These are phyloP conservation scores for Symmetrospora coprosmae DNA, from an alignment of 768 basidiomycete species.

Conservation along the genomic window DNA sequence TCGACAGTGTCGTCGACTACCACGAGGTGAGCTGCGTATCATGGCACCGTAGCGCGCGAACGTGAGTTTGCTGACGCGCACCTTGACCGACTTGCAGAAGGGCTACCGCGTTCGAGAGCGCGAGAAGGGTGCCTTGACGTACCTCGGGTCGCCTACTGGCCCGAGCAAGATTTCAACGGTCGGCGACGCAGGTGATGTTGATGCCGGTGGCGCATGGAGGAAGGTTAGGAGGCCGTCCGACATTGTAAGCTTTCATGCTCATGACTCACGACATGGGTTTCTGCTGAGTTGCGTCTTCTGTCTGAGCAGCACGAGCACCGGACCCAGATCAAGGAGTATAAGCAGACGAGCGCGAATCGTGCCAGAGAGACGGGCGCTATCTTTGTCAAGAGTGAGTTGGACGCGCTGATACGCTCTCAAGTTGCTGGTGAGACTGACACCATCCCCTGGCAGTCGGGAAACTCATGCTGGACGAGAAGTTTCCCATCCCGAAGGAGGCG, in stretches of 20 bases:
- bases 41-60: too few relatives aligned
- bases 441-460: constrained; percentile 15
- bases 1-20: constrained; percentile 4
- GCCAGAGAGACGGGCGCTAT: background rate
- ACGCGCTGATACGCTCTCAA: too few relatives aligned
- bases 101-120: constrained; percentile 13
- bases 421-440: too few relatives aligned
- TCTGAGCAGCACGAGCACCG: constrained; percentile 17
- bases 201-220: constrained; percentile 9
- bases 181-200: constrained; percentile 8
- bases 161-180: constrained; percentile 3
- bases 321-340: constrained; percentile 14
- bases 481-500: background rate
- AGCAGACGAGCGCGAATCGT: constrained; percentile 15
- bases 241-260: background rate
- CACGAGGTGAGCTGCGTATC: too few relatives aligned
- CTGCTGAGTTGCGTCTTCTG: background rate
- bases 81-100: too few relatives aligned
- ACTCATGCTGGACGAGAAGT: background rate
- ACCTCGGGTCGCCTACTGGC: background rate
- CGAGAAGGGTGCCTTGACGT: background rate
- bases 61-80: too few relatives aligned
- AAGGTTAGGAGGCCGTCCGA: constrained; percentile 12
- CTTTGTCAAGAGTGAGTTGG: constrained; percentile 9
- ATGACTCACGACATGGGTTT: background rate